Conservation (phyloP, 352 stramenopile species). For the Stramenopiles sp. region DNA sequence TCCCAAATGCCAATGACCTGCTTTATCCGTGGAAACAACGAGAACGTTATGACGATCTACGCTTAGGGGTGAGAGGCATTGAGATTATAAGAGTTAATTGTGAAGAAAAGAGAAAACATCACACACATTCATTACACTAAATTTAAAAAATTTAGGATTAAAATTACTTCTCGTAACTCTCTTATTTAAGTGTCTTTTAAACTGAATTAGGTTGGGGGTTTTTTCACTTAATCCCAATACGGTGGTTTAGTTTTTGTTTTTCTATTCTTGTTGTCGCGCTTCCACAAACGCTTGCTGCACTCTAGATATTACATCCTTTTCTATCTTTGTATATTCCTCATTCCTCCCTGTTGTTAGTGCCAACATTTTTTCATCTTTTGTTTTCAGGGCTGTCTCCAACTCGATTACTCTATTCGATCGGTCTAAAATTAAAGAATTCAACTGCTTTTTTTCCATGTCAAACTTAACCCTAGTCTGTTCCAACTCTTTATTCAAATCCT, state of each 20-base stretch:
- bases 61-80: not conserved
- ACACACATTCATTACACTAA: no score
- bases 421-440: not conserved
- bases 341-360: not conserved
- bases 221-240: no score
- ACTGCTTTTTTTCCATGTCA: not conserved
- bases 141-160: no score
- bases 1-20: not conserved
- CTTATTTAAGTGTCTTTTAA: no score
- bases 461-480: not conserved
- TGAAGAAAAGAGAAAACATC: no score
- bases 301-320: not conserved
- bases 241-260: no score
- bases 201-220: no score
- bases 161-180: no score
- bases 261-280: no score
- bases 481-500: not conserved
- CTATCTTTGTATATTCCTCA: not conserved
- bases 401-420: not conserved
- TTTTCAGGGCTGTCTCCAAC: not conserved
- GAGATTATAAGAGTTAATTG: not conserved
- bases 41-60: conserved; percentile 1
- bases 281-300: not conserved
- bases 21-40: conserved; percentile 2
- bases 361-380: not conserved